Percentiles rank a stretch among this genome's conserved stretches.
Evolutionary conservation across 2,329 filamentous ascomycete genomes (phyloP).

Genomic region (Aspergillus sp.): DNA sequence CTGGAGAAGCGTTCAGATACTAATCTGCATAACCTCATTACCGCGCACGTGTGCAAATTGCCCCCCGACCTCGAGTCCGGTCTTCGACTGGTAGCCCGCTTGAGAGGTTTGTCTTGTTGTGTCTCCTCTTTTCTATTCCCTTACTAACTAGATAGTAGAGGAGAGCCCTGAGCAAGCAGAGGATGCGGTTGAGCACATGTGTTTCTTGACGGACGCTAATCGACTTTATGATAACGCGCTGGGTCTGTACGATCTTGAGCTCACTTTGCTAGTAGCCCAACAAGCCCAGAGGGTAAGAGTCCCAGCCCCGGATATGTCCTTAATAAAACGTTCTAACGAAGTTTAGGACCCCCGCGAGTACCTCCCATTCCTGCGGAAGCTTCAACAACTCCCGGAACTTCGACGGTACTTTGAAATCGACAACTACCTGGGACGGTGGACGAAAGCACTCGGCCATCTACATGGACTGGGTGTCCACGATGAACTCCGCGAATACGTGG

Average conservation of each 20-base stretch:
- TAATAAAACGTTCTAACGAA: conserved; percentile 13
- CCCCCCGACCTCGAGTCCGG: conserved; percentile 89
- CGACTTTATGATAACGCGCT: conserved; percentile 86
- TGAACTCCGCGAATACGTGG: conserved; percentile 74
- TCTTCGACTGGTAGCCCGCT: conserved; percentile 71
- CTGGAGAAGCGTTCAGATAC: conserved; percentile 62
- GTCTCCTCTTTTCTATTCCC: not conserved
- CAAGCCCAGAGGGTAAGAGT: conserved; percentile 74
- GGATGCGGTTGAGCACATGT: conserved; percentile 91
- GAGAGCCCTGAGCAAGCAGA: conserved; percentile 73
- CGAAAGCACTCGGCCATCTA: conserved; percentile 76
- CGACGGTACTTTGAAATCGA: conserved; percentile 83
- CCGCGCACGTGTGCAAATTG: conserved; percentile 88
- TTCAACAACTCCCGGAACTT: conserved; percentile 71
- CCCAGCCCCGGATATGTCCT: not conserved
- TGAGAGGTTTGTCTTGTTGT: conserved; percentile 50
- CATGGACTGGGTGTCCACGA: conserved; percentile 72
- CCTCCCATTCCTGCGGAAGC: conserved; percentile 84
- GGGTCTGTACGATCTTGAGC: conserved; percentile 86
- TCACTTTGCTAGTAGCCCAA: conserved; percentile 87
- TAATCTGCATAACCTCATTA: conserved; percentile 87
- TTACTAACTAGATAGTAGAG: conserved; percentile 36
- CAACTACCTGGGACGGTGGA: conserved; percentile 73
- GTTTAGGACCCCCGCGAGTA: conserved; percentile 81
- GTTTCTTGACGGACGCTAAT: conserved; percentile 93